Evolutionary conservation across 805 yeast species (phyloP), one percentile per base, ranked within the genome.

Genomic region (Starmerella cellae): DNA sequence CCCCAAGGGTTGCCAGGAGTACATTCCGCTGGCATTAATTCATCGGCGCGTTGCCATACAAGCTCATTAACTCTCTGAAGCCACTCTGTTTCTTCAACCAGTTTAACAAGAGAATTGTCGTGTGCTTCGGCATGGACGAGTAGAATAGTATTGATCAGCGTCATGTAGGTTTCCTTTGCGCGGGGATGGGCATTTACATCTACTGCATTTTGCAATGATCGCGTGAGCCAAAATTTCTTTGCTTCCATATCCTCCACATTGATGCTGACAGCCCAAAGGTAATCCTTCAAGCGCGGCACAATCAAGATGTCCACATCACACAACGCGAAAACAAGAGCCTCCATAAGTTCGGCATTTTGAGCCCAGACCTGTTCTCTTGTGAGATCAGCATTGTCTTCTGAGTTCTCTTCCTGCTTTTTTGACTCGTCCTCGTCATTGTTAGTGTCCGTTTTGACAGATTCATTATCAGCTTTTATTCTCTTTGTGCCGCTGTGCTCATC

Each of bases 21-120:
- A 9, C 52, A 50, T 14, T 48, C 45, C 2, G 37, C 14, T 1
- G 52, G 88, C 91, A 1, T 84, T 71, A 14, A 75, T 27, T 68
- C 38, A 5, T 46, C 70, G 69, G 44, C 66, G 66, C 5, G 71
- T 65, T 30, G 70, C 98, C 98, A 91, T 5, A 91, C 67, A 43
- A 73, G 71, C 8, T 67, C 64, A 48, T 74, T 76, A 3, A 88
- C 69, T 9, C 67, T 49, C 13, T 68, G 69, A 28, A 88, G 61
- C 95, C 96, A 85, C n/a, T 54, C 58, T 14, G 8, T 29, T 5
- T 55, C 41, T 2, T 43, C 55, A 17, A 62, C 57, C 21, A 75
- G 62, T 35, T 77, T 66, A 1, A 55, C 62, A 27, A 68, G 64
- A 21, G 81, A 61, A 35, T 67, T 65, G 0, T 75, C 75, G 9